Conservation (phyloP, 1,284 basidiomycete species). For the Cystobasidiaceae sp. region DNA sequence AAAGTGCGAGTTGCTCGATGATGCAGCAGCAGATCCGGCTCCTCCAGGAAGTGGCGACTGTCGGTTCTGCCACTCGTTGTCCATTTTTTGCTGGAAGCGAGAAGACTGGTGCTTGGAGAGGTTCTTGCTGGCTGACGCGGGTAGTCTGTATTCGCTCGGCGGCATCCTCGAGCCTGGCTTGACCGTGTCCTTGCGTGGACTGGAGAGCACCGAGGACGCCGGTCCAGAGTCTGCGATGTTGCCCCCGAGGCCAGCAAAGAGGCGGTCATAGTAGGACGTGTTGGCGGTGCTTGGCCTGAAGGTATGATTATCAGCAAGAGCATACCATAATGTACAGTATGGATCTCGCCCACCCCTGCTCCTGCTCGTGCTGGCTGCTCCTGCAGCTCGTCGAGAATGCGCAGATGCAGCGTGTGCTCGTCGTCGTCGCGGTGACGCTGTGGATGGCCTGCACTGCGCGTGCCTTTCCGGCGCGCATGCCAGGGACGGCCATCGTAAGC, state of each 20-base stretch:
- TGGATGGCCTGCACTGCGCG: neutral
- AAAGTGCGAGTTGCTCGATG: too few relatives aligned
- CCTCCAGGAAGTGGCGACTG: too few relatives aligned
- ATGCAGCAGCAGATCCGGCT: too few relatives aligned
- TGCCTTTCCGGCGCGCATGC: slow-evolving; percentile 5
- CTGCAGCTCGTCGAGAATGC: slow-evolving; percentile 25
- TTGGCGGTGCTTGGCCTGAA: neutral
- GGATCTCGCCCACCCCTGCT: neutral
- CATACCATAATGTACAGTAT: neutral
- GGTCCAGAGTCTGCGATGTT: neutral
- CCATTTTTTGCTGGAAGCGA: too few relatives aligned
- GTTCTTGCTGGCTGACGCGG: neutral
- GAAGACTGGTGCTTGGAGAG: neutral
- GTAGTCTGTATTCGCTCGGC: neutral
- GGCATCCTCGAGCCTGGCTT: neutral
- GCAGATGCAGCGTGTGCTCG: slow-evolving; percentile 22
- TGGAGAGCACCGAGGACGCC: neutral
- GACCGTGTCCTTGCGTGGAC: neutral
- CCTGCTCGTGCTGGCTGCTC: slow-evolving; percentile 7
- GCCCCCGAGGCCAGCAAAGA: slow-evolving; percentile 7
- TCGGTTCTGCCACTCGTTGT: too few relatives aligned
- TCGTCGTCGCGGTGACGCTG: neutral
- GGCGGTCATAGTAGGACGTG: slow-evolving; percentile 3
- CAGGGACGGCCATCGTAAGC: too few relatives aligned
- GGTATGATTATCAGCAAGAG: neutral